Evolutionary conservation across 1,284 basidiomycete genomes (phyloP), one percentile per base, ranked within the genome.

Genomic region (Ustilago vetiveriae): DNA sequence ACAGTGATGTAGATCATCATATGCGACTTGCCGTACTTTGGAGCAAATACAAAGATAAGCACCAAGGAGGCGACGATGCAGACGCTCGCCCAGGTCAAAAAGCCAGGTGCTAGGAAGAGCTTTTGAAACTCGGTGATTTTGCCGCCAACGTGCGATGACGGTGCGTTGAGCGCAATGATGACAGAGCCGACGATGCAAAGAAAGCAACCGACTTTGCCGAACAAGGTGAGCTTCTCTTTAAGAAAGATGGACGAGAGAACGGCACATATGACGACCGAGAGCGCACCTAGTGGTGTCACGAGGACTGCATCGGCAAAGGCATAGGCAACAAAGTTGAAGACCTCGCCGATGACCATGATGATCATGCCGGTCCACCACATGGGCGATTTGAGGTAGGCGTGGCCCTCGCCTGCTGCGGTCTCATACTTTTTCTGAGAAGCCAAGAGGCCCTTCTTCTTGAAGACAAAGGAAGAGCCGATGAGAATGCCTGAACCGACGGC

Each of bases 251-350:
- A 93, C 10, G 94, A 95, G 19, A 98, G 85, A 24, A 96, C 90
- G 32, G 95, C 95, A 75, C 91, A 95, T 69, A 98, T 87, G 75
- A 98, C 94, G 71, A 98, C 96, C 16, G 93, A 94, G 52, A 98
- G 87, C 4, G 94, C 94, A 40, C 95, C 95, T 75, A 98, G 88
- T 2, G 95, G 94, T n/a, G 93, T 95, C 87, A 92, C 92, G 48
- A 94, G 87, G 68, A 94, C 88, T 17, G 92, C 92, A 80, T 93
- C 90, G 22, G 92, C 89, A 78, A 94, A 94, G 9, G 92, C 90
- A 79, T 94, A 94, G 37, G 90, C 92, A 88, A 82, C 54, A 60
- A 75, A 72, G 53, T 59, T 69, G 44, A 74, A 47, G 26, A 63
- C 39, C 65, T 77, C 74, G 50, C 67, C 67, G 22, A 74, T 30